Conservation (phyloP, 805 yeast species). For the Diddensiella caesifluorescens region DNA sequence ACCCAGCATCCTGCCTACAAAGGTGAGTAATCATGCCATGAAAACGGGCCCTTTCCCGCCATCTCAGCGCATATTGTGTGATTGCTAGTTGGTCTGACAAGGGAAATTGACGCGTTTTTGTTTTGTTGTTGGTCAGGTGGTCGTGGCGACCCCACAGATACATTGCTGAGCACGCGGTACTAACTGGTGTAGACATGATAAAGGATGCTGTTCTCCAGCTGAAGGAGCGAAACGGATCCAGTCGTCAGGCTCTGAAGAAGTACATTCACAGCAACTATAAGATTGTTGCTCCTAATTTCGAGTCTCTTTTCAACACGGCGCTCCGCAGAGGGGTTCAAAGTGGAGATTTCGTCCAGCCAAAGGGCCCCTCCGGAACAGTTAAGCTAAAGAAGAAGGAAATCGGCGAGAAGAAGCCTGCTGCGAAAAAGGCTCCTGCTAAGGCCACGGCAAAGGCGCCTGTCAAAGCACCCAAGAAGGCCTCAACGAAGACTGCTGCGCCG, state of each 20-base stretch:
- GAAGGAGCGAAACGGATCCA: constrained; percentile 70
- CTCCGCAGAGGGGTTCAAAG: constrained; percentile 72
- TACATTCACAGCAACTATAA: constrained; percentile 62
- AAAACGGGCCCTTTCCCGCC: not conserved
- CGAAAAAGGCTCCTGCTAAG: constrained; percentile 20
- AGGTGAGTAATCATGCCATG: constrained; percentile 27
- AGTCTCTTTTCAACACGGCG: constrained; percentile 67
- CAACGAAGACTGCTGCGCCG: constrained; percentile 29
- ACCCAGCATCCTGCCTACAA: constrained; percentile 35
- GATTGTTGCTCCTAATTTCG: constrained; percentile 59
- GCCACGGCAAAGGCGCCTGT: constrained; percentile 25
- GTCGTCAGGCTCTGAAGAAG: constrained; percentile 86
- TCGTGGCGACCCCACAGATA: not conserved
- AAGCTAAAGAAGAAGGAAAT: constrained; percentile 51
- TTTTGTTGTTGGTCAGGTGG: not conserved
- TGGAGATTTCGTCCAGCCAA: constrained; percentile 78
- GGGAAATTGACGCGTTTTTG: constrained; percentile 3
- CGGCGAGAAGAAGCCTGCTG: constrained; percentile 32
- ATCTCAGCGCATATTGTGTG: not conserved
- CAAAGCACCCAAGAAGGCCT: constrained; percentile 35
- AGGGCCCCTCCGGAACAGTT: constrained; percentile 85
- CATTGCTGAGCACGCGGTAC: constrained; percentile 9
- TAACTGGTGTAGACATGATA: constrained; percentile 47
- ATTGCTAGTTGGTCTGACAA: constrained; percentile 1
- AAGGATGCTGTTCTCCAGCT: constrained; percentile 62